These are phyloP conservation scores for Dactylellina drechsleri DNA, from an alignment of 2,329 filamentous ascomycete genomes.

Conservation along the genomic window DNA sequence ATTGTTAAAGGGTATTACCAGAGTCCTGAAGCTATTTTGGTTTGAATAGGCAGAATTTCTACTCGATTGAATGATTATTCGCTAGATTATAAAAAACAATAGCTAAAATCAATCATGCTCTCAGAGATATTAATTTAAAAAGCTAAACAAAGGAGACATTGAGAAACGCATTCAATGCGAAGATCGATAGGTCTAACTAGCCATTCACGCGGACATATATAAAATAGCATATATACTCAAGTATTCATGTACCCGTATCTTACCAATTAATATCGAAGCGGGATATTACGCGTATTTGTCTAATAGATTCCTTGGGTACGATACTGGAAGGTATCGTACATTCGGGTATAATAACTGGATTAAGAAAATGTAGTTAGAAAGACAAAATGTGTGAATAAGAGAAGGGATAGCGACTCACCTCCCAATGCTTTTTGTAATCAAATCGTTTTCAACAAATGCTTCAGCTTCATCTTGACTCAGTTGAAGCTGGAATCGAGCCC, in stretches of 20 bases:
- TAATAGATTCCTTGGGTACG: slow-evolving; percentile 88
- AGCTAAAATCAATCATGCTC: background rate
- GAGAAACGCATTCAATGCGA: slow-evolving; percentile 48
- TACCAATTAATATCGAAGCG: slow-evolving; percentile 21
- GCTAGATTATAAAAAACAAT: too few species aligned
- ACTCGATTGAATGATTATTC: too few species aligned
- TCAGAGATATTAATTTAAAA: background rate
- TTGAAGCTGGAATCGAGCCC: slow-evolving; percentile 82
- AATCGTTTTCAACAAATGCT: slow-evolving; percentile 80
- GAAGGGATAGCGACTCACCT: slow-evolving; percentile 79
- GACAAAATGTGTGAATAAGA: background rate
- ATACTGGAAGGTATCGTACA: slow-evolving; percentile 87
- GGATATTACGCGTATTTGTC: slow-evolving; percentile 46
- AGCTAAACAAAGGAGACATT: background rate
- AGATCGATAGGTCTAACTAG: slow-evolving; percentile 31
- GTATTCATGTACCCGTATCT: slow-evolving; percentile 23
- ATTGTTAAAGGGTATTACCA: too few species aligned
- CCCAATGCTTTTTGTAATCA: slow-evolving; percentile 82
- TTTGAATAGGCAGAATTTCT: too few species aligned
- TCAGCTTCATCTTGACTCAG: slow-evolving; percentile 84
- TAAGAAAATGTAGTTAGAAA: slow-evolving; percentile 28
- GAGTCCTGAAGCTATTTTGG: too few species aligned
- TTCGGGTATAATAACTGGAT: slow-evolving; percentile 42
- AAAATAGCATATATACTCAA: background rate
- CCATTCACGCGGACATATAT: background rate